phyloP scores from a whole-genome alignment of 805 yeast genomes.

The Citeromyces nyonsensis region DNA sequence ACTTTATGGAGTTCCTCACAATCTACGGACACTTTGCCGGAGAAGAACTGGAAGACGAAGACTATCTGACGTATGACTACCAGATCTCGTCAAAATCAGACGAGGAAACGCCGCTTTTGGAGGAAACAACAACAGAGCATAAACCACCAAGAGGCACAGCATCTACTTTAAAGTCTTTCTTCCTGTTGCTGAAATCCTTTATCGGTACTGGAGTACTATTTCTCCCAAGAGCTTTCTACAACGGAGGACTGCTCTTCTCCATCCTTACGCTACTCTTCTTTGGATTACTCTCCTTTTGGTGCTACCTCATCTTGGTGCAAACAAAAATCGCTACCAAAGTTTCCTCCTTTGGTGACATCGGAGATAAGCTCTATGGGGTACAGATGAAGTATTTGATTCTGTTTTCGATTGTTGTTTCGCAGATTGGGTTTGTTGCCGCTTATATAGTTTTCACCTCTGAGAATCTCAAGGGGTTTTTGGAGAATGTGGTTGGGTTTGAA shows the following conservation, averaged over 20 bases:
- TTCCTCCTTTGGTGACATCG: conserved; percentile 71
- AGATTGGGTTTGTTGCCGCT: conserved; percentile 70
- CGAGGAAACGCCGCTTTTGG: conserved; percentile 20
- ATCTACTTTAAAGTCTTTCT: conserved; percentile 57
- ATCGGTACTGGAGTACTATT: conserved; percentile 68
- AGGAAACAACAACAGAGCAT: not conserved
- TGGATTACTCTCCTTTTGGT: conserved; percentile 64
- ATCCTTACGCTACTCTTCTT: conserved; percentile 34
- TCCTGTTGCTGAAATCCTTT: conserved; percentile 57
- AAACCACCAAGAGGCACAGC: conserved; percentile 42
- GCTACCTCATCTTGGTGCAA: conserved; percentile 49
- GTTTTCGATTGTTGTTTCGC: conserved; percentile 51
- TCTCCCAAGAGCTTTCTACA: conserved; percentile 52
- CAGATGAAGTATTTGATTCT: conserved; percentile 53
- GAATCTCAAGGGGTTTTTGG: conserved; percentile 47
- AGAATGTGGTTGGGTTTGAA: conserved; percentile 27
- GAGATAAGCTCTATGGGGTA: conserved; percentile 42
- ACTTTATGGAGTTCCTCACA: conserved; percentile 63
- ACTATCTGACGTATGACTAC: conserved; percentile 35
- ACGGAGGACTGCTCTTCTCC: conserved; percentile 60
- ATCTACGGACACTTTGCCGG: conserved; percentile 83
- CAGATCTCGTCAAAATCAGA: conserved; percentile 13
- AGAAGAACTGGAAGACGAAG: conserved; percentile 62
- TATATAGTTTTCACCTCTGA: conserved; percentile 70
- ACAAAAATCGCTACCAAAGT: conserved; percentile 47